Percentiles rank a stretch among this genome's conserved stretches.
phyloP scores from a whole-genome alignment of 2,329 filamentous ascomycete species.

The Ophiosphaerella korrae region DNA sequence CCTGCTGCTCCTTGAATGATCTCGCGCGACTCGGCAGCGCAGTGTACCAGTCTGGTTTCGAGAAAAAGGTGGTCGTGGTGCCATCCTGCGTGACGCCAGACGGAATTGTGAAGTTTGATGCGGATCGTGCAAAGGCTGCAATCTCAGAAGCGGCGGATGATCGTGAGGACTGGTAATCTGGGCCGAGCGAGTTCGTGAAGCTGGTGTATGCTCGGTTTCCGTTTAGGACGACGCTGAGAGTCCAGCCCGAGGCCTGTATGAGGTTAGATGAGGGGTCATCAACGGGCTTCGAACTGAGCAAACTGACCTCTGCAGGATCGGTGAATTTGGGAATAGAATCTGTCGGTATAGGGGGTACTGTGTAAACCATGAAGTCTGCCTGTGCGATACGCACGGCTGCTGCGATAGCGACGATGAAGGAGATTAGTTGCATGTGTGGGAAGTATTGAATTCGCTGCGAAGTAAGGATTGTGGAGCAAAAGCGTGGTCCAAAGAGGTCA shows the following conservation, averaged over 20 bases:
- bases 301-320: conserved; percentile 25
- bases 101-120: conserved; percentile 33
- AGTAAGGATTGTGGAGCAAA: background rate
- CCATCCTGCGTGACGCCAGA: conserved; percentile 29
- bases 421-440: background rate
- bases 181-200: conserved; percentile 28
- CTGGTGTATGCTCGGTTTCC: conserved; percentile 27
- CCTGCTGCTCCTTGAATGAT: conserved; percentile 39
- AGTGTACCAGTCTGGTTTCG: conserved; percentile 34
- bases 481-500: background rate
- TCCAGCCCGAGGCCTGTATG: conserved; percentile 31
- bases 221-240: conserved; percentile 34
- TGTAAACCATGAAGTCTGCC: conserved; percentile 42
- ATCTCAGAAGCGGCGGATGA: conserved; percentile 36
- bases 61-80: conserved; percentile 28
- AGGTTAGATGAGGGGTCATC: conserved; percentile 2
- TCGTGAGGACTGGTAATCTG: conserved; percentile 30
- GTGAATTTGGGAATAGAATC: conserved; percentile 31
- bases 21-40: conserved; percentile 34
- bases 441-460: background rate
- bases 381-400: conserved; percentile 19
- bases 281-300: background rate
- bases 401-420: conserved; percentile 18
- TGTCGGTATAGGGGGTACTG: conserved; percentile 36
- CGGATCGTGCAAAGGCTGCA: conserved; percentile 26